phyloP scores from a whole-genome alignment of 192 early-diverging fungal genomes.

The Coemansia erecta region DNA sequence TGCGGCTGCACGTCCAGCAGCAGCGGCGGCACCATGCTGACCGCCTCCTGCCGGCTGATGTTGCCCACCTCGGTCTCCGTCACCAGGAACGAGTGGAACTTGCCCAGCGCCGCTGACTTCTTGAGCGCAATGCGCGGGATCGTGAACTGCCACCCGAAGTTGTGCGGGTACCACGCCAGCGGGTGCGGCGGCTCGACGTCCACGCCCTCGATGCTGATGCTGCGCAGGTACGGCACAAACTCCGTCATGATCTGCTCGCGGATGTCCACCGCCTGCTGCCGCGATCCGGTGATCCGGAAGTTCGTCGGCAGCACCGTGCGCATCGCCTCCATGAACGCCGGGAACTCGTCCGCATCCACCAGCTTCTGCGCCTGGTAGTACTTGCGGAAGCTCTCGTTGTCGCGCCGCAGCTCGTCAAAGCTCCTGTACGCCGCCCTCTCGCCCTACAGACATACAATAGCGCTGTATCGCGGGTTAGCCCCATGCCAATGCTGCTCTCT shows the following conservation, averaged over 20 bases:
- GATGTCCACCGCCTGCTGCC: slow-evolving; percentile 53
- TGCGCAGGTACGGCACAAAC: slow-evolving; percentile 59
- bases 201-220: slow-evolving; percentile 67
- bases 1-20: slow-evolving; percentile 85
- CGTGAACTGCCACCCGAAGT: slow-evolving; percentile 85
- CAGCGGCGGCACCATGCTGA: slow-evolving; percentile 97
- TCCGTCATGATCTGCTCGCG: slow-evolving; percentile 55
- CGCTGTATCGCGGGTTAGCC: neutral
- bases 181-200: slow-evolving; percentile 72
- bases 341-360: slow-evolving; percentile 81
- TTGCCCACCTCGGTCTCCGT: slow-evolving; percentile 98
- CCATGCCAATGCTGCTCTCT: too few relatives aligned
- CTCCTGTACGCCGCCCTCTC: slow-evolving; percentile 42
- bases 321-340: slow-evolving; percentile 67
- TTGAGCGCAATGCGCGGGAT: slow-evolving; percentile 73
- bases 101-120: slow-evolving; percentile 69
- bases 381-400: slow-evolving; percentile 51
- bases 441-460: slow-evolving; percentile 21
- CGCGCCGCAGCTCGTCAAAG: slow-evolving; percentile 48
- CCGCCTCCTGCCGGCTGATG: slow-evolving; percentile 92
- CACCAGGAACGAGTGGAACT: slow-evolving; percentile 93
- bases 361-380: slow-evolving; percentile 55
- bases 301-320: slow-evolving; percentile 78
- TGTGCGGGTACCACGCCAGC: slow-evolving; percentile 86
- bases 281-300: slow-evolving; percentile 92